Evolutionary conservation across 306 rosid genomes (phyloP).

Genomic region (Quercus agrifolia): DNA sequence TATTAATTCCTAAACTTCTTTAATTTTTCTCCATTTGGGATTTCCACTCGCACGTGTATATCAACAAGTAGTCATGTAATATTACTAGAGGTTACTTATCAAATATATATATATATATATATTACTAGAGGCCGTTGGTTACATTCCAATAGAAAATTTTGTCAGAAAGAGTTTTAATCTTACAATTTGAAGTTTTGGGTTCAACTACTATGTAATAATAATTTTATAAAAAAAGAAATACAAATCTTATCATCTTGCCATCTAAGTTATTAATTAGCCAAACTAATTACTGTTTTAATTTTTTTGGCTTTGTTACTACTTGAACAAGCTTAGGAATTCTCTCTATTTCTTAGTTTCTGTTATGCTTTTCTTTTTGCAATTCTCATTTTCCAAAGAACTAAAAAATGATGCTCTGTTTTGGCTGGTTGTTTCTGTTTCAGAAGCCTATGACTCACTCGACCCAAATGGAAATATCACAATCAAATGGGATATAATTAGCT

Average conservation of each 20-base stretch:
- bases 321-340: not conserved
- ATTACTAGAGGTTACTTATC: not conserved
- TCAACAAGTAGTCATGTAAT: not conserved
- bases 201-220: not conserved
- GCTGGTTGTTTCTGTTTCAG: slow-evolving; percentile 37
- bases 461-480: slow-evolving; percentile 76
- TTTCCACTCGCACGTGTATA: no score
- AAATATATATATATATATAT: no score
- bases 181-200: not conserved
- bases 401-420: not conserved
- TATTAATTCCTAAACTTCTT: no score
- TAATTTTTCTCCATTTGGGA: no score
- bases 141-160: not conserved
- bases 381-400: not conserved
- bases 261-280: not conserved
- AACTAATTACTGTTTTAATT: not conserved
- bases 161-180: not conserved
- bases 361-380: not conserved
- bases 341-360: slow-evolving; percentile 1
- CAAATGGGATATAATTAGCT: slow-evolving; percentile 71
- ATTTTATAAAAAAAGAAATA: not conserved
- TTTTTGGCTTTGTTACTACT: not conserved
- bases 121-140: not conserved
- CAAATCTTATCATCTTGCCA: not conserved
- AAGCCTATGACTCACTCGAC: slow-evolving; percentile 84